A percentile compares a stretch with the other conserved stretches of the same genome.
Evolutionary conservation across 2,329 filamentous ascomycete genomes (phyloP).

Genomic region (Ceratocystis eucalypticola): DNA sequence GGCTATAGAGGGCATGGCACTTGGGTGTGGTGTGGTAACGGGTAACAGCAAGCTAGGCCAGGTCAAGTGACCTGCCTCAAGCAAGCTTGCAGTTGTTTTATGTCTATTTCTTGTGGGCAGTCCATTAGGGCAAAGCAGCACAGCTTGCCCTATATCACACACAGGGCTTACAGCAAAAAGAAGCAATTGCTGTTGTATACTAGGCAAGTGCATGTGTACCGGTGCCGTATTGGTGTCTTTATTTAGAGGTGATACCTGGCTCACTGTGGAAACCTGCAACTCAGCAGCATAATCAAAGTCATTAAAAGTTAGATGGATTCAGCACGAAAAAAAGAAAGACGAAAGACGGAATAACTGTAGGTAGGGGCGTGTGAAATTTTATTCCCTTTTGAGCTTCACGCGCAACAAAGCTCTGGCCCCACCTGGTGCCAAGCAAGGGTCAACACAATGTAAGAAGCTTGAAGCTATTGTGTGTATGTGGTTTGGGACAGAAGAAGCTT

Average conservation of each 20-base stretch:
- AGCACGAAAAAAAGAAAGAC: not conserved
- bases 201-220: not conserved
- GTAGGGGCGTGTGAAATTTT: not conserved
- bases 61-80: not conserved
- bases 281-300: not conserved
- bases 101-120: not conserved
- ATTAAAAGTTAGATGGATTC: not conserved
- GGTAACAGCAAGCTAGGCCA: not conserved
- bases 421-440: constrained; percentile 1
- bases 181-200: not conserved
- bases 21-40: not conserved
- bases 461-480: not conserved
- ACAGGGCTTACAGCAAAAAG: not conserved
- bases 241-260: not conserved
- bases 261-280: not conserved
- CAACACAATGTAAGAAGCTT: constrained; percentile 1
- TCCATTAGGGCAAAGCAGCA: not conserved
- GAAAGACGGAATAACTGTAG: not conserved
- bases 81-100: not conserved
- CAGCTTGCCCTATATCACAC: not conserved
- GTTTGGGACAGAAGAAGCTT: not conserved
- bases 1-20: not conserved
- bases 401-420: constrained; percentile 8
- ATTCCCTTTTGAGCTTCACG: not conserved
- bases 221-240: not conserved